Base-by-base conservation (phyloP, 192 early-diverging fungal genomes). In the Neocallimastix lanati region DNA sequence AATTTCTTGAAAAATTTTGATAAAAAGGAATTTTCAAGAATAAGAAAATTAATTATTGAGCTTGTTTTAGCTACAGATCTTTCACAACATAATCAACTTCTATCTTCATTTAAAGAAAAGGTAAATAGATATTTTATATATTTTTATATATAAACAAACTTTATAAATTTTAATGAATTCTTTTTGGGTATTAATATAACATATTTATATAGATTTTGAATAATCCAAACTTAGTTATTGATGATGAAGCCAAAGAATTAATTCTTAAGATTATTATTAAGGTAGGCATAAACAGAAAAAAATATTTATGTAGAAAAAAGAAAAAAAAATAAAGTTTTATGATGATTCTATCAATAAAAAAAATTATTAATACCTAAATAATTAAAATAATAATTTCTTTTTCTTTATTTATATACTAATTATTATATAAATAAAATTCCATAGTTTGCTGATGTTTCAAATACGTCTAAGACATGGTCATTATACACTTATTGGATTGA, bases 61-160 rank as follows among this genome's bases (percentile, higher is more conserved):
- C 40, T 79, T 40, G 79, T 79, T 11, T 77, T 79, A 29, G 79
- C 79, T 29, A 79, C 79, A 7, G 79, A 79, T 79, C 79, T 79
- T 79, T 29, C 79, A 25, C 79, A 79, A 28, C 79, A 79, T 77
- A 76, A 76, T 28, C 50, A 40, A 77, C 40, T 79, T 79, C 28
- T 79, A 18, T 77, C 79, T 7, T 79, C 79, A 21, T 79, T 79
- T 38, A 79, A 13, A 38, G 79, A 40, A 29, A 79, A 79, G 11
- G 77, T 79, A 29, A 7, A 67, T 50, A 2, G 12, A 38, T 38
- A 38, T 38, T 38, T 15, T 38, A 50, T 50, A 50, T 50, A 50
- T 2, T 4, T 37, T 13, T 37, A 37, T 37, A 37, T 37, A 37
- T 37, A n/a, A n/a, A n/a, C n/a, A n/a, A n/a, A n/a, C n/a, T n/a